Percentiles rank a stretch among this genome's conserved stretches.
Evolutionary conservation across 164 flowering plant species (phyloP).

Genomic region (Aristolochia contorta): DNA sequence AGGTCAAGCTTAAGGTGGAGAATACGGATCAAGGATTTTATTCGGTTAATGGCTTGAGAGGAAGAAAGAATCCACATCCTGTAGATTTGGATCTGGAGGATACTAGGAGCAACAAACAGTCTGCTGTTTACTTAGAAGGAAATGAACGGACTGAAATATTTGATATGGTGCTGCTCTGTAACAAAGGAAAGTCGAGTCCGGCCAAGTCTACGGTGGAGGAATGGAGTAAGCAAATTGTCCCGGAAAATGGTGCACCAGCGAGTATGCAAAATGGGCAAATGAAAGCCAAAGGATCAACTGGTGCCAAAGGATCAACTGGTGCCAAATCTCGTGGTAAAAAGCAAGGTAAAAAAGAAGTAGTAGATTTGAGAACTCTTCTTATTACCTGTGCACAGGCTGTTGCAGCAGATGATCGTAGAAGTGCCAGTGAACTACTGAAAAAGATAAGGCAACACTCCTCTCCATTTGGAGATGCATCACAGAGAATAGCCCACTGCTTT

Average conservation of each 20-base stretch:
- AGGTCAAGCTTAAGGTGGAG: slow-evolving; percentile 3
- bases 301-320: slow-evolving; percentile 34
- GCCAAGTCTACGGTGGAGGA: slow-evolving; percentile 23
- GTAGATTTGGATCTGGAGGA: slow-evolving; percentile 33
- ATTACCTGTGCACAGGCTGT: slow-evolving; percentile 76
- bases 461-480: slow-evolving; percentile 71
- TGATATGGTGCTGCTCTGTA: slow-evolving; percentile 55
- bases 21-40: background rate
- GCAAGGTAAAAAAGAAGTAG: slow-evolving; percentile 45
- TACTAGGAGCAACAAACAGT: slow-evolving; percentile 57
- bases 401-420: slow-evolving; percentile 64
- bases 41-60: slow-evolving; percentile 21
- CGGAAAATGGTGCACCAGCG: slow-evolving; percentile 29
- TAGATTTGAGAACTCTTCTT: slow-evolving; percentile 75
- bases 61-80: slow-evolving; percentile 38
- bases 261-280: slow-evolving; percentile 25
- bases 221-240: slow-evolving; percentile 2
- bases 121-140: slow-evolving; percentile 38
- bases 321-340: slow-evolving; percentile 50
- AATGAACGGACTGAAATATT: slow-evolving; percentile 35
- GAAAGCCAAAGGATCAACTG: slow-evolving; percentile 39
- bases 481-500: slow-evolving; percentile 66
- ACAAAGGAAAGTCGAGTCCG: slow-evolving; percentile 8
- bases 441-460: slow-evolving; percentile 72
- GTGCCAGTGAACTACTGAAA: slow-evolving; percentile 55